Evolutionary conservation across 2,329 filamentous ascomycete genomes (phyloP), one percentile per base, ranked within the genome.

Genomic region (Laburnicola sp.): DNA sequence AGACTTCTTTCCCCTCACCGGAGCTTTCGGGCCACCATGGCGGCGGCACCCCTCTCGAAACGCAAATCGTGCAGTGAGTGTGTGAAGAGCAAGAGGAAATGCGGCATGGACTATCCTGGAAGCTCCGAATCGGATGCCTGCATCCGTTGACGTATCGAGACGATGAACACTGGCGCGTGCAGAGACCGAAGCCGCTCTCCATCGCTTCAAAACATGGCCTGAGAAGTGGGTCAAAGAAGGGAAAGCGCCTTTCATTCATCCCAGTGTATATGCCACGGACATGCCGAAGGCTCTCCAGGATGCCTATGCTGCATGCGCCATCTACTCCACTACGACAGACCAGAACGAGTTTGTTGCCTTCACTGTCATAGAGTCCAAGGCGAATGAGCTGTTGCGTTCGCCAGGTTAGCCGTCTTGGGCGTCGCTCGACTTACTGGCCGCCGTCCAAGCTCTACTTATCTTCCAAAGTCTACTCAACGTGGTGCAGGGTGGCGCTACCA

Each of bases 391-490:
- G 22, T 22, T 59, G 21, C 54, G 49, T 9, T 39, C 38, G 5
- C 48, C 48, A 16, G 42, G 56, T 25, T 26, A 46, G n/a, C 8
- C 31, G 3, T 35, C 36, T 10, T 38, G 22, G 31, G 52, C 56
- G 2, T 47, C 42, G 9, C 23, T 44, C 2, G 50, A 59, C 27
- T 43, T 59, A 6, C 49, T 59, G 8, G 49, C 54, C 0, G 51
- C 57, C 0, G 10, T 70, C 10, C 66, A 70, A 39, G 60, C 56
- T 2, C 48, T 70, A 1, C 37, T 66, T 27, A 38, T 68, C 2
- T 68, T 65, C 45, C 65, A 50, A 23, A 60, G 43, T 46, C 32
- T 59, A 27, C 35, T 41, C 16, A 26, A 30, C 8, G 28, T 51
- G 25, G 36, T 43, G 6, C 27, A 46, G 21, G 16, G 41, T 9